Evolutionary conservation across 2,329 filamentous ascomycete species (phyloP).

Genomic region (Byssothecium circinans): DNA sequence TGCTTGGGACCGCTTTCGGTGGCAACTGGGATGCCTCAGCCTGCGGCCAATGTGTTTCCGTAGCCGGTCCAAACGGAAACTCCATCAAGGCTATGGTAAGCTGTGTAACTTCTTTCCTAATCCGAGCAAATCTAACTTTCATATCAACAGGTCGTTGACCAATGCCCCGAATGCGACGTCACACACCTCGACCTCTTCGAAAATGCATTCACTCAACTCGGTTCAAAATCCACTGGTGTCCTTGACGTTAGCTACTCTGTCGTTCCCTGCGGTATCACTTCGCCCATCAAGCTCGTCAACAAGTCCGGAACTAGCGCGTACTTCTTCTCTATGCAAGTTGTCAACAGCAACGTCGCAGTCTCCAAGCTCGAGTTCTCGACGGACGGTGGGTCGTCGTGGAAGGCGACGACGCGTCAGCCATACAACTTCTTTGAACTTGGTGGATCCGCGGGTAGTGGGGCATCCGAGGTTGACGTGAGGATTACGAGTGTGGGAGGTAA

Average conservation of each 20-base stretch:
- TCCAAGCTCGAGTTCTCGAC: conserved; percentile 62
- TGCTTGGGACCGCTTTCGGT: conserved; percentile 65
- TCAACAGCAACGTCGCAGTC: conserved; percentile 63
- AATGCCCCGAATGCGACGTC: conserved; percentile 58
- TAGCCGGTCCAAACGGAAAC: conserved; percentile 60
- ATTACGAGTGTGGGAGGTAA: conserved; percentile 58
- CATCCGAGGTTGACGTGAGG: conserved; percentile 56
- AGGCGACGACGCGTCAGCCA: conserved; percentile 54
- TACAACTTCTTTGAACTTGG: conserved; percentile 64
- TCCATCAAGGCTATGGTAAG: conserved; percentile 66
- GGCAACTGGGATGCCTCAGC: conserved; percentile 61
- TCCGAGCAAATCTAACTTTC: neutral
- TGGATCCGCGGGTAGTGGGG: conserved; percentile 55
- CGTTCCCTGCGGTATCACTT: conserved; percentile 55
- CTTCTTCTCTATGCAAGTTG: conserved; percentile 66
- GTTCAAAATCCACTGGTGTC: conserved; percentile 48
- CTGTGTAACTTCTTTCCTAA: neutral
- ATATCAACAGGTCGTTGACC: conserved; percentile 53
- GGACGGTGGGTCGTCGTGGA: conserved; percentile 62
- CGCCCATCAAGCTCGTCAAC: conserved; percentile 55
- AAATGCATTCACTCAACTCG: conserved; percentile 54
- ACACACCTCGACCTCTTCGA: conserved; percentile 61
- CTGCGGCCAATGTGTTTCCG: conserved; percentile 64
- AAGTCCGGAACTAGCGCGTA: conserved; percentile 55
- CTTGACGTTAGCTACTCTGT: conserved; percentile 55